phyloP scores from a whole-genome alignment of 495 filamentous ascomycete genomes.

The Aspergillus heteromorphus region DNA sequence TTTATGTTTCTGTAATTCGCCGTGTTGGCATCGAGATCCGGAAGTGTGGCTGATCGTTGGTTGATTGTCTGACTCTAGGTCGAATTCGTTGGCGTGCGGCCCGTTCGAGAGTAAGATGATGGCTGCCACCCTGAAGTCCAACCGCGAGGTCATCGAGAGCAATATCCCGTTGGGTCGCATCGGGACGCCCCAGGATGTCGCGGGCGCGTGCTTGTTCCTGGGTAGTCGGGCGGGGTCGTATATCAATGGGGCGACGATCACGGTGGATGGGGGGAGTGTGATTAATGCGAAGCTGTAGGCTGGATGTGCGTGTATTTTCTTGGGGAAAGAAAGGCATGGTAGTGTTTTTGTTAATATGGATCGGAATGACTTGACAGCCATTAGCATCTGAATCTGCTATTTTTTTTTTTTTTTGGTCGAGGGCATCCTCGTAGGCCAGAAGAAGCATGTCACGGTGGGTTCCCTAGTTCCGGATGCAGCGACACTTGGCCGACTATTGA shows the following conservation, averaged over 20 bases:
- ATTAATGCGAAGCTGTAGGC: slow-evolving; percentile 50
- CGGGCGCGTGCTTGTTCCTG: slow-evolving; percentile 71
- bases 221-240: slow-evolving; percentile 64
- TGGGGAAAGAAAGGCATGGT: too few species aligned
- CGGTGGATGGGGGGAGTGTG: slow-evolving; percentile 62
- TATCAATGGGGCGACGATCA: slow-evolving; percentile 72
- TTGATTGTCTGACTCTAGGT: slow-evolving; percentile 20
- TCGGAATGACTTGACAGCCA: too few species aligned
- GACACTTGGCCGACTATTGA: too few species aligned
- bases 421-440: too few species aligned
- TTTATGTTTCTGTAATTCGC: too few species aligned
- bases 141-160: slow-evolving; percentile 56
- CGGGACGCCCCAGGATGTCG: slow-evolving; percentile 66
- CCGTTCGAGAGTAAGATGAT: slow-evolving; percentile 85
- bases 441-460: too few species aligned
- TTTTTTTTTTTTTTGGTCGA: too few species aligned
- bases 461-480: too few species aligned
- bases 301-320: too few species aligned
- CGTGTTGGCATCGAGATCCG: too few species aligned
- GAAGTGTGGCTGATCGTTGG: not conserved
- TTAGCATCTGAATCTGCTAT: too few species aligned
- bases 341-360: too few species aligned
- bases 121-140: slow-evolving; percentile 59
- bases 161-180: slow-evolving; percentile 67
- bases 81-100: slow-evolving; percentile 69